phyloP scores from a whole-genome alignment of 1,284 basidiomycete genomes.

The Leccinum olivaceoglutinosum region DNA sequence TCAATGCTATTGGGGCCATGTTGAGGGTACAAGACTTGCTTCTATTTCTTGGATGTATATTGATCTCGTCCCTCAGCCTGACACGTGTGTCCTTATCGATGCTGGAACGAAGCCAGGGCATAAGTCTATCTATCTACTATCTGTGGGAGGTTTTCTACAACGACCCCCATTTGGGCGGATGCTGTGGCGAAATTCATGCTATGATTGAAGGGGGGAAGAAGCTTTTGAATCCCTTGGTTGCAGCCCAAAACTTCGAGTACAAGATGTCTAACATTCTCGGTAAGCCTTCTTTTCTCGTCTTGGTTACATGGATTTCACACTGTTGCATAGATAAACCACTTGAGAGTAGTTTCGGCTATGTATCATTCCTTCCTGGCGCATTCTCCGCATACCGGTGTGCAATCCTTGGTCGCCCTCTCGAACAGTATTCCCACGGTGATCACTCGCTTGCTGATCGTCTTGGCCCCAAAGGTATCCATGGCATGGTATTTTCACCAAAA shows the following conservation, averaged over 20 bases:
- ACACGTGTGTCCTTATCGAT: constrained; percentile 87
- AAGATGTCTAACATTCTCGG: constrained; percentile 95
- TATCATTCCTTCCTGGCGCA: constrained; percentile 92
- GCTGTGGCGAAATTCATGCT: constrained; percentile 90
- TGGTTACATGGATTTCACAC: constrained; percentile 6
- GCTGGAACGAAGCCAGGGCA: constrained; percentile 95
- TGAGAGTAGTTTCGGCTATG: constrained; percentile 94
- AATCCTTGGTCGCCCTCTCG: constrained; percentile 86
- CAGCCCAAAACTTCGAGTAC: constrained; percentile 98
- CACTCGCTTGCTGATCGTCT: constrained; percentile 90
- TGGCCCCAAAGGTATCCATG: constrained; percentile 90
- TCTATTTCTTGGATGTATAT: constrained; percentile 9
- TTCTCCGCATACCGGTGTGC: constrained; percentile 96
- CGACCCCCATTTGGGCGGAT: constrained; percentile 68
- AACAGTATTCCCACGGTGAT: constrained; percentile 99
- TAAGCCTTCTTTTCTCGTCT: constrained; percentile 25
- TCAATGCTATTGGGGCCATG: constrained; percentile 90
- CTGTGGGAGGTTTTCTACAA: constrained; percentile 93
- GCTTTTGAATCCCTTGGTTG: constrained; percentile 88
- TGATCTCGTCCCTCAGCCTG: constrained; percentile 51
- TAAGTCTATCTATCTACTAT: constrained; percentile 86
- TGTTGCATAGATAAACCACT: constrained; percentile 72
- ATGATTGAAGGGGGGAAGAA: constrained; percentile 93
- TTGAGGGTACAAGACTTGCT: constrained; percentile 45
- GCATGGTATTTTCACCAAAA: constrained; percentile 98